Evolutionary conservation across 2,329 filamentous ascomycete genomes (phyloP).

Genomic region (Penicillium aurantiogriseum): DNA sequence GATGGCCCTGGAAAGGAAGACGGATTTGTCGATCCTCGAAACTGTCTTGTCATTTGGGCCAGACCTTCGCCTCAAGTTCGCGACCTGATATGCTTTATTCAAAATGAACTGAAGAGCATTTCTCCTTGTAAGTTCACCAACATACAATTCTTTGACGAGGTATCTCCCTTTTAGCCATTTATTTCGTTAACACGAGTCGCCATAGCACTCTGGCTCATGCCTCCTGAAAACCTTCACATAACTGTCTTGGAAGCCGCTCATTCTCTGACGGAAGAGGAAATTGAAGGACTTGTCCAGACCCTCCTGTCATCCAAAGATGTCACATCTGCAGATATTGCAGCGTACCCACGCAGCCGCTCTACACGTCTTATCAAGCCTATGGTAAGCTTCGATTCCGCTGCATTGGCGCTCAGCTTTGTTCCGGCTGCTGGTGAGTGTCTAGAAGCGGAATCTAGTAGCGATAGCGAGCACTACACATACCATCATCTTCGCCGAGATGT

Average conservation of each 20-base stretch:
- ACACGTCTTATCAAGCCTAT: conserved; percentile 76
- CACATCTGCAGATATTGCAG: conserved; percentile 51
- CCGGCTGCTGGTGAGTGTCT: conserved; percentile 66
- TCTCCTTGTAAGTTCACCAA: conserved; percentile 63
- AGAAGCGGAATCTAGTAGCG: conserved; percentile 33
- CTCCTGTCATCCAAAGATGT: conserved; percentile 40
- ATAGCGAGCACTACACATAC: conserved; percentile 72
- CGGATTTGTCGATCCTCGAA: conserved; percentile 68
- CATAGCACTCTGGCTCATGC: conserved; percentile 81
- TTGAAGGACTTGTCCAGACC: conserved; percentile 59
- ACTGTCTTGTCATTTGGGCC: conserved; percentile 86
- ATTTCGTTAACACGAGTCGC: background rate
- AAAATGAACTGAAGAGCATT: conserved; percentile 60
- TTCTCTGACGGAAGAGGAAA: conserved; percentile 68
- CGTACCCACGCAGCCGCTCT: conserved; percentile 64
- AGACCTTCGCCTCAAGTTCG: conserved; percentile 69
- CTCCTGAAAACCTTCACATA: conserved; percentile 72
- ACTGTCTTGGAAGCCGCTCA: conserved; percentile 82
- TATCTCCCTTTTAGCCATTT: background rate
- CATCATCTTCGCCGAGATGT: conserved; percentile 83
- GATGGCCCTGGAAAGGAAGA: conserved; percentile 64
- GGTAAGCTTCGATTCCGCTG: conserved; percentile 78
- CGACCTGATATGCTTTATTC: conserved; percentile 64
- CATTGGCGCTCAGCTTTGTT: conserved; percentile 79
- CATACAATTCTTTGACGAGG: background rate